phyloP scores from a whole-genome alignment of 2,329 filamentous ascomycete species.

The Penicillium paneum region DNA sequence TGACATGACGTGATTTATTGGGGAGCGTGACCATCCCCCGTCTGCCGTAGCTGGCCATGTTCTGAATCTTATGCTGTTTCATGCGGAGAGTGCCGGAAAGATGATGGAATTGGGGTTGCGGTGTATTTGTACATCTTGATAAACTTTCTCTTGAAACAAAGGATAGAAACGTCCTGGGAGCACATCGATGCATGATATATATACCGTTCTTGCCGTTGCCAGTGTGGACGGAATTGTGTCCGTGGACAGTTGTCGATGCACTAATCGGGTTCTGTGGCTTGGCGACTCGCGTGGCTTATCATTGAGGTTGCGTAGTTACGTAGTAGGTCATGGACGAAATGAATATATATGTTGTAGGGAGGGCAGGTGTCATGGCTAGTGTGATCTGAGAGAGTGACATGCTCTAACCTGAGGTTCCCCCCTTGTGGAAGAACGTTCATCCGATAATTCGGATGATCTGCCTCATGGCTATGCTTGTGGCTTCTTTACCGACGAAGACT shows the following conservation, averaged over 20 bases:
- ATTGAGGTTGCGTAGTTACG: too few species aligned
- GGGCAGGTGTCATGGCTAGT: too few species aligned
- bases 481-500: not conserved
- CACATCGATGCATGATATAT: not conserved
- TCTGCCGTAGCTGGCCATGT: not conserved
- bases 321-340: too few species aligned
- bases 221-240: not conserved
- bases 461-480: not conserved
- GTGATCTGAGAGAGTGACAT: too few species aligned
- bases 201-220: not conserved
- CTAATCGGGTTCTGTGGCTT: not conserved
- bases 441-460: too few species aligned
- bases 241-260: not conserved
- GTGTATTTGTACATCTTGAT: not conserved
- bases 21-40: conserved; percentile 1
- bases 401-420: too few species aligned
- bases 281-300: too few species aligned
- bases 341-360: too few species aligned
- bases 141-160: not conserved
- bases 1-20: conserved; percentile 3
- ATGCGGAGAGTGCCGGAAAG: not conserved
- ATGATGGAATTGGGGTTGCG: not conserved
- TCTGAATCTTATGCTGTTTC: not conserved
- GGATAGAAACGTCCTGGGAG: not conserved
- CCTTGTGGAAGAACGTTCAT: too few species aligned